Base-by-base conservation (phyloP, 176 grass and related monocot species). In the Otatea glauca region DNA sequence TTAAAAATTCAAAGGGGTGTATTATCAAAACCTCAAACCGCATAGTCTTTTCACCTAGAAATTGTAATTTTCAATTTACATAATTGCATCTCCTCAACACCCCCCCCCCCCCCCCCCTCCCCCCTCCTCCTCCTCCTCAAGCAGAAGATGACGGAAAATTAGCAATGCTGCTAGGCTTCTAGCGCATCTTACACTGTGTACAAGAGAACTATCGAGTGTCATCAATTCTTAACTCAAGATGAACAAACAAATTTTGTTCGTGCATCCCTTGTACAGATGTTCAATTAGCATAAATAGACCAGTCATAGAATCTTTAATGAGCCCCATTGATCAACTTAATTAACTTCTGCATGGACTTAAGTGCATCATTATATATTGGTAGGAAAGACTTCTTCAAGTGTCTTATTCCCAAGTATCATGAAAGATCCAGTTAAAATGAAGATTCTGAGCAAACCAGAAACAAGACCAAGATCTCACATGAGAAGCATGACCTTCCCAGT, bases 401-500 rank as follows among this genome's bases (percentile, higher is more conserved):
- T 27, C 41, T 13, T 83, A 72, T 79, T 61, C 25, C 65, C 14
- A 86, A 25, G 18, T 41, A 67, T 29, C 70, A 70, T 42, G 50
- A 67, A 80, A 74, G 14, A 80, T 58, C 14, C 42, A 72, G 51
- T 67, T 70, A 53, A 63, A 62, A 53, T 70, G 61, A 87, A 83
- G 79, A 21, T 83, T 78, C 83, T 78, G 64, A 82, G 74, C 68
- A 83, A 90, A 69, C 58, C 41, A 87, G 79, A 74, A 84, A 86
- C 60, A 71, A 70, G 86, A 83, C 61, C 85, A 88, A 91, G 69
- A 84, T 89, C 87, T 84, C 88, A 91, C 82, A 91, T 63, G 79
- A 86, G 88, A 88, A 88, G 82, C 86, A 90, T 93, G 86, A 88
- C 86, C 59, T 88, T 80, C 82, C 78, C 79, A 88, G 70, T 53